Base-by-base conservation (phyloP, 2,329 filamentous ascomycete genomes). In the Chaetomium globosum region DNA sequence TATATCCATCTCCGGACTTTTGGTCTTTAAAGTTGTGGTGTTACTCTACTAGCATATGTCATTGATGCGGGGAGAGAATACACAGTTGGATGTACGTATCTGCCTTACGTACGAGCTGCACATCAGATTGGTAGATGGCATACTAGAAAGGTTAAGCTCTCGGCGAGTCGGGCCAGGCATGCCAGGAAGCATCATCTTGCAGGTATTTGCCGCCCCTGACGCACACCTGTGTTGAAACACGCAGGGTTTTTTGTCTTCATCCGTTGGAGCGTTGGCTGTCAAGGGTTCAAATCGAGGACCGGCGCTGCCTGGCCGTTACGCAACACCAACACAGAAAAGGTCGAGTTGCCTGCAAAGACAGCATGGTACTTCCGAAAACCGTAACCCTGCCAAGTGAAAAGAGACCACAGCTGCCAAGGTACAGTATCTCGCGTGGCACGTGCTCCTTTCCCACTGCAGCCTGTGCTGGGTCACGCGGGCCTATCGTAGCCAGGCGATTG, bases 401-500 rank as follows among this genome's bases (percentile, higher is more conserved):
- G 23, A 28, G 23, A 30, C 51, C 21, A 19, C 7, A 8, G 16
- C 23, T 52, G 21, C 23, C 28, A 31, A 46, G 58, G 48, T 33
- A 6, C 39, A n/a, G 39, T 48, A 26, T 49, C 33, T 39, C 36
- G 52, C 23, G 28, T 26, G 60, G 66, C 66, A 67, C 66, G 66
- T 67, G 66, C 63, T 59, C 16, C 48, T 46, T 12, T 49, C 26
- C 43, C 26, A 49, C 65, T 62, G 62, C 67, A 72, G 69, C 68
- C 68, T 70, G 67, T 69, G 70, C 64, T 65, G 67, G 71, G 70
- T 72, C 72, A 71, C 72, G 70, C 71, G 70, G 68, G 70, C 68
- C 67, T 71, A 72, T 71, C 66, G 65, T 63, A 61, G 28, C 66
- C 62, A 51, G 51, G 59, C 65, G 66, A 69, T 68, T 67, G 68